These are phyloP conservation scores for Pyrenochaeta sp. DNA, from an alignment of 2,329 filamentous ascomycete species.

Conservation along the genomic window DNA sequence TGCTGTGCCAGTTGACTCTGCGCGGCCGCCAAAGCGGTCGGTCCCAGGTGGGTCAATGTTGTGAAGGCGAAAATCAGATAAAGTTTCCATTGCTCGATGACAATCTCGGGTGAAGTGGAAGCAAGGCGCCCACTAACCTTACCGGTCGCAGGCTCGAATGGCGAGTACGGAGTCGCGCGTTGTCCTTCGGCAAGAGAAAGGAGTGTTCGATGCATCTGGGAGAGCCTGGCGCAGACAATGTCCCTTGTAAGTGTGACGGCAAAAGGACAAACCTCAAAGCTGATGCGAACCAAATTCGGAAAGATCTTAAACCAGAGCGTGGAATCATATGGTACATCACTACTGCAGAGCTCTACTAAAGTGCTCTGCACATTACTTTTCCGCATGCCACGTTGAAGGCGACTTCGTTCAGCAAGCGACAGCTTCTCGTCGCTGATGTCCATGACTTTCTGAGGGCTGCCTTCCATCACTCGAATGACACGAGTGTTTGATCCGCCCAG, in stretches of 20 bases:
- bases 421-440: slow-evolving; percentile 91
- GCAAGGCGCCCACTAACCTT: slow-evolving; percentile 65
- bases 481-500: slow-evolving; percentile 82
- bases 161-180: slow-evolving; percentile 59
- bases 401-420: slow-evolving; percentile 89
- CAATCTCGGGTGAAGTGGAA: slow-evolving; percentile 80
- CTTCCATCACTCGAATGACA: slow-evolving; percentile 91
- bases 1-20: slow-evolving; percentile 72
- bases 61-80: slow-evolving; percentile 98
- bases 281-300: slow-evolving; percentile 89
- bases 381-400: slow-evolving; percentile 87
- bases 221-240: slow-evolving; percentile 87
- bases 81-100: slow-evolving; percentile 97
- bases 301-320: slow-evolving; percentile 99
- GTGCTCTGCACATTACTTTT: slow-evolving; percentile 85
- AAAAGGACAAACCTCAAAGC: slow-evolving; percentile 89
- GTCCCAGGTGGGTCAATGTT: slow-evolving; percentile 83
- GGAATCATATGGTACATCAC: slow-evolving; percentile 92
- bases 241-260: slow-evolving; percentile 91
- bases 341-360: slow-evolving; percentile 91
- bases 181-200: slow-evolving; percentile 76
- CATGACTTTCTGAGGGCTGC: slow-evolving; percentile 86
- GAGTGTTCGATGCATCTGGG: slow-evolving; percentile 92
- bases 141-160: slow-evolving; percentile 65
- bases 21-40: slow-evolving; percentile 63